A percentile compares a stretch with the other conserved stretches of the same genome.
phyloP scores from a whole-genome alignment of 805 yeast genomes.

The Candida fluviatilis region DNA sequence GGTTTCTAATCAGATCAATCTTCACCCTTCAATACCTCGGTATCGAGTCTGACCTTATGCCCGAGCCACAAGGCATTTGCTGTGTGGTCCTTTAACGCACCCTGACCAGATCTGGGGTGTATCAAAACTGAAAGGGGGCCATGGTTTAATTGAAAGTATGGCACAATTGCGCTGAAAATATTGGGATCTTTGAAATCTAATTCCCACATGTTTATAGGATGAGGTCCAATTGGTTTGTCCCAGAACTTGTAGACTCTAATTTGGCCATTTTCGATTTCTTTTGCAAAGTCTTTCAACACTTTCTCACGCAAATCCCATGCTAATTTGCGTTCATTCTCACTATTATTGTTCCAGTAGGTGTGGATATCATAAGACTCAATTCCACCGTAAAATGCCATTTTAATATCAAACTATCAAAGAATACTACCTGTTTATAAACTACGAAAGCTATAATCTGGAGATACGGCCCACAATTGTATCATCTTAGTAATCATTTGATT shows the following conservation, averaged over 20 bases:
- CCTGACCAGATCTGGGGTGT: slow-evolving; percentile 46
- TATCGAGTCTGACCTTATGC: slow-evolving; percentile 28
- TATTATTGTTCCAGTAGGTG: slow-evolving; percentile 44
- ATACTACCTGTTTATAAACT: no score
- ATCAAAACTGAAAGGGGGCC: slow-evolving; percentile 49
- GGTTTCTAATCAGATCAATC: neutral
- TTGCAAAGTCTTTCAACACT: slow-evolving; percentile 37
- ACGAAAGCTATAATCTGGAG: no score
- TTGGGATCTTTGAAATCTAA: slow-evolving; percentile 47
- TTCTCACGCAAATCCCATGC: slow-evolving; percentile 37
- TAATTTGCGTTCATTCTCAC: slow-evolving; percentile 25
- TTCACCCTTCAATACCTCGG: slow-evolving; percentile 6
- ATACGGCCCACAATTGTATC: no score
- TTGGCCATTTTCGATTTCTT: slow-evolving; percentile 37
- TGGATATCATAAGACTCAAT: slow-evolving; percentile 50
- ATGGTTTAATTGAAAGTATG: slow-evolving; percentile 51
- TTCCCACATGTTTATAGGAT: slow-evolving; percentile 57
- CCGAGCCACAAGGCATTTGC: slow-evolving; percentile 57
- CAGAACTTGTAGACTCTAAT: slow-evolving; percentile 43
- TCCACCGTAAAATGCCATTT: slow-evolving; percentile 14
- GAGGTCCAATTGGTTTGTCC: slow-evolving; percentile 54
- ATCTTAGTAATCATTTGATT: no score
- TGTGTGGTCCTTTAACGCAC: slow-evolving; percentile 48
- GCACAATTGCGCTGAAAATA: slow-evolving; percentile 40
- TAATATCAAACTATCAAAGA: no score